Percentiles rank a stretch among this genome's conserved stretches.
phyloP scores from a whole-genome alignment of 345 rosid genomes.

The Camelina hispida region DNA sequence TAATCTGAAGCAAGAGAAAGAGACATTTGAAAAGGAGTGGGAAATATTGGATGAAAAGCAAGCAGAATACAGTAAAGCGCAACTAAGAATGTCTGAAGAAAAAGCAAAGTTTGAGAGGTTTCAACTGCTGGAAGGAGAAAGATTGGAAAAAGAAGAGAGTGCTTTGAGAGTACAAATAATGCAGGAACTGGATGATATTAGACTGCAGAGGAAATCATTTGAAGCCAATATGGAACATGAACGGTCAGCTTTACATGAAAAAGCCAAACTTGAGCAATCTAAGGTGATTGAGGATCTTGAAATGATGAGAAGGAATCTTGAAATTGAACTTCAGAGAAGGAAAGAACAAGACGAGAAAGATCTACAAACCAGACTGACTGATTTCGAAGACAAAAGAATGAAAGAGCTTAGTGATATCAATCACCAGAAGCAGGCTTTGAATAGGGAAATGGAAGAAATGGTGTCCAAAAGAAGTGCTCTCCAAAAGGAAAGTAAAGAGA shows the following conservation, averaged over 20 bases:
- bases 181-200: slow-evolving; percentile 63
- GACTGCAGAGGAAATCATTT: slow-evolving; percentile 69
- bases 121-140: slow-evolving; percentile 56
- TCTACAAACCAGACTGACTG: slow-evolving; percentile 49
- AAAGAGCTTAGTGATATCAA: slow-evolving; percentile 52
- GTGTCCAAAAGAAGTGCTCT: slow-evolving; percentile 52
- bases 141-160: slow-evolving; percentile 62
- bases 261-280: slow-evolving; percentile 54
- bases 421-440: slow-evolving; percentile 57
- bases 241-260: slow-evolving; percentile 57
- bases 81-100: slow-evolving; percentile 53
- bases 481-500: slow-evolving; percentile 60
- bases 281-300: slow-evolving; percentile 68
- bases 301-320: slow-evolving; percentile 55
- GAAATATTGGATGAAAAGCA: slow-evolving; percentile 79
- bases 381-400: slow-evolving; percentile 58
- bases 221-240: slow-evolving; percentile 70
- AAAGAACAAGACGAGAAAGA: slow-evolving; percentile 69
- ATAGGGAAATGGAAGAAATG: slow-evolving; percentile 64
- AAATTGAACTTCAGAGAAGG: slow-evolving; percentile 50
- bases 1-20: slow-evolving; percentile 71
- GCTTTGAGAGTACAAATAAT: slow-evolving; percentile 51
- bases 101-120: slow-evolving; percentile 56
- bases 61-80: slow-evolving; percentile 52
- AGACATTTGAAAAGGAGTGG: slow-evolving; percentile 83